Conservation (phyloP, 768 basidiomycete species). For the Lanmaoa rubissima region DNA sequence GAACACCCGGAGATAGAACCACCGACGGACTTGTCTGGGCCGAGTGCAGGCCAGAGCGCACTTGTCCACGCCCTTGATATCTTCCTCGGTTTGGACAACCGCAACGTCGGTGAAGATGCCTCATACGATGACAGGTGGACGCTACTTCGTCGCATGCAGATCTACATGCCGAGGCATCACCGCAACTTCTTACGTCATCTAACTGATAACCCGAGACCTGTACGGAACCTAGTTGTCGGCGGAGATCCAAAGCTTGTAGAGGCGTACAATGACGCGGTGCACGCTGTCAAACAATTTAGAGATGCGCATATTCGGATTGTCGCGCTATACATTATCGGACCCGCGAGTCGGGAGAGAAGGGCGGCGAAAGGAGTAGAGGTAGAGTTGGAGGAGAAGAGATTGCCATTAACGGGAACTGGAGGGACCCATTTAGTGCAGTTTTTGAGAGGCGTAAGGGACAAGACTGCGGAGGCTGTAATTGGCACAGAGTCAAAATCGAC, state of each 20-base stretch:
- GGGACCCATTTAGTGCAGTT: constrained; percentile 79
- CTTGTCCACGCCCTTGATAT: constrained; percentile 72
- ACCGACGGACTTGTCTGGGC: constrained; percentile 65
- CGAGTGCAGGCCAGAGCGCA: constrained; percentile 81
- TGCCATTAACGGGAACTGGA: constrained; percentile 65
- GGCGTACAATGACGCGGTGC: constrained; percentile 66
- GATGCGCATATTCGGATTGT: constrained; percentile 79
- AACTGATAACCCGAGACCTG: constrained; percentile 52
- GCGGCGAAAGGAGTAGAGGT: constrained; percentile 2
- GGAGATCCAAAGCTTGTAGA: constrained; percentile 36
- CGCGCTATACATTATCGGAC: constrained; percentile 71
- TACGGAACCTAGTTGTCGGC: constrained; percentile 51
- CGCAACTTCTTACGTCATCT: constrained; percentile 76
- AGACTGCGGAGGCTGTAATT: constrained; percentile 49
- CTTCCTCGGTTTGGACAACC: constrained; percentile 65
- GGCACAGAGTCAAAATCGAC: not conserved
- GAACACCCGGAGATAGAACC: constrained; percentile 40
- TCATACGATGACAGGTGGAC: constrained; percentile 23
- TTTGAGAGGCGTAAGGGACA: constrained; percentile 67
- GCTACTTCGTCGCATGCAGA: constrained; percentile 71
- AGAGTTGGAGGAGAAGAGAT: constrained; percentile 22
- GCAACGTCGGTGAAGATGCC: constrained; percentile 24
- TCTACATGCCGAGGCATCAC: constrained; percentile 82
- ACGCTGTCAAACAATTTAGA: constrained; percentile 66
- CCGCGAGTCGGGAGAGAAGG: constrained; percentile 40